Evolutionary conservation across 2,329 filamentous ascomycete species (phyloP).

Genomic region (Neoscytalidium dimidiatum): DNA sequence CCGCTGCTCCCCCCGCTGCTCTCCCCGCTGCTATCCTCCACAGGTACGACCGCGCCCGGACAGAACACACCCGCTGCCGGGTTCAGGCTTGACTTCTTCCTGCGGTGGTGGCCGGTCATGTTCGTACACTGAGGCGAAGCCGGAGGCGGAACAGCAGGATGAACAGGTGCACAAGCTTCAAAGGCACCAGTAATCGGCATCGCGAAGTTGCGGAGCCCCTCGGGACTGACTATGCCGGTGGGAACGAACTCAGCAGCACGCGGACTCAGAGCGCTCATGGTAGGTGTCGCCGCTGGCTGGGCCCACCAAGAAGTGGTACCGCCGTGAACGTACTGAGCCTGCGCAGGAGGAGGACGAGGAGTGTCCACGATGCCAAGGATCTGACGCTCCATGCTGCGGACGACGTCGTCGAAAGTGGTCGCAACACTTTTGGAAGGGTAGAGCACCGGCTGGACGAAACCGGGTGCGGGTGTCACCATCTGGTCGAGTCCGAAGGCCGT

Average conservation of each 20-base stretch:
- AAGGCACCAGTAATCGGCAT: background rate
- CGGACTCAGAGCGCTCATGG: background rate
- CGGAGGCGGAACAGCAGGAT: background rate
- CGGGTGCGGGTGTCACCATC: background rate
- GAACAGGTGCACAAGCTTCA: background rate
- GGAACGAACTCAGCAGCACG: background rate
- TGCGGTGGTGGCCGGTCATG: background rate
- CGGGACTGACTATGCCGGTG: background rate
- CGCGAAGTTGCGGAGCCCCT: background rate
- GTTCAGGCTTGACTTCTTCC: background rate
- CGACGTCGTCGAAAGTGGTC: background rate
- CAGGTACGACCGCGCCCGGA: background rate
- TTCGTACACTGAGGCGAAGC: background rate
- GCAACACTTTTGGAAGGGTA: background rate
- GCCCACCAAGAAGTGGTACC: background rate
- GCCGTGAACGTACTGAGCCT: background rate
- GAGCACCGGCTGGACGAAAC: background rate
- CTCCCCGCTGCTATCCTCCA: background rate
- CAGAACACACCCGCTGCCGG: background rate
- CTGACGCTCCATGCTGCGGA: background rate
- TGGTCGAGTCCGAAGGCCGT: background rate
- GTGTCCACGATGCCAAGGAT: background rate
- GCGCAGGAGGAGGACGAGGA: background rate
- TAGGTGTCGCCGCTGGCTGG: background rate
- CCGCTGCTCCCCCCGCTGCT: too few relatives aligned